A percentile compares a stretch with the other conserved stretches of the same genome.
Evolutionary conservation across 2,329 filamentous ascomycete species (phyloP).

Genomic region (Ascochyta viciae-villosae): DNA sequence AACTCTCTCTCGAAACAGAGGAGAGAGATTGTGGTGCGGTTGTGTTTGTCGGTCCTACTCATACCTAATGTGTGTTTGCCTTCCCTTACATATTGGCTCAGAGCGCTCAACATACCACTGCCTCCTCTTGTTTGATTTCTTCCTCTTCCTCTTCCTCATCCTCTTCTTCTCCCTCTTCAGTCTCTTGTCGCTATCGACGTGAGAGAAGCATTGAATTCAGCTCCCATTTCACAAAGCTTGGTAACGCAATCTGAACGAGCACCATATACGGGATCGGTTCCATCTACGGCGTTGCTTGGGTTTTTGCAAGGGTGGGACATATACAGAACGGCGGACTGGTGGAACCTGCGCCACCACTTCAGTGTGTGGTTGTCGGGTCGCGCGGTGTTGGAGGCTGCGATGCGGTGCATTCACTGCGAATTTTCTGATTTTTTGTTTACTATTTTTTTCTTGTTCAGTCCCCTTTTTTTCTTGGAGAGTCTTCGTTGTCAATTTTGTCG

Average conservation of each 20-base stretch:
- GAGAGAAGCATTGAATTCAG: slow-evolving; percentile 27
- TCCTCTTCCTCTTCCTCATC: background rate
- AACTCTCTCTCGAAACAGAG: slow-evolving; percentile 35
- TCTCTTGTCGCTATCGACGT: slow-evolving; percentile 24
- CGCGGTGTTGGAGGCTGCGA: slow-evolving; percentile 33
- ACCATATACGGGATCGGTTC: slow-evolving; percentile 38
- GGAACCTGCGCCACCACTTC: slow-evolving; percentile 36
- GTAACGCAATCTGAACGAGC: slow-evolving; percentile 50
- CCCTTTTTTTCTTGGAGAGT: slow-evolving; percentile 15
- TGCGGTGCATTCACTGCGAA: slow-evolving; percentile 21
- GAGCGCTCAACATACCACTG: slow-evolving; percentile 40
- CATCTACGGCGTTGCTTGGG: slow-evolving; percentile 43
- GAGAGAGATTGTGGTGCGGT: slow-evolving; percentile 20
- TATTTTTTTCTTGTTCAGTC: slow-evolving; percentile 22
- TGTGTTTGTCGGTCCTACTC: slow-evolving; percentile 19
- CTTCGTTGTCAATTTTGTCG: slow-evolving; percentile 14
- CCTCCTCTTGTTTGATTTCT: slow-evolving; percentile 28
- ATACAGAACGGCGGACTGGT: slow-evolving; percentile 43
- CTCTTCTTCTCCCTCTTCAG: slow-evolving; percentile 17
- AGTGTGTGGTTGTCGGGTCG: slow-evolving; percentile 18
- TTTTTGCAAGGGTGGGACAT: slow-evolving; percentile 28
- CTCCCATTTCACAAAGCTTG: slow-evolving; percentile 28
- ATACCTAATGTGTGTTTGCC: slow-evolving; percentile 38
- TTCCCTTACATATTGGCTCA: slow-evolving; percentile 36
- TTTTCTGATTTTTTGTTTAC: background rate